Evolutionary conservation across 768 basidiomycete genomes (phyloP).

Genomic region (Pulveroboletus sp.): DNA sequence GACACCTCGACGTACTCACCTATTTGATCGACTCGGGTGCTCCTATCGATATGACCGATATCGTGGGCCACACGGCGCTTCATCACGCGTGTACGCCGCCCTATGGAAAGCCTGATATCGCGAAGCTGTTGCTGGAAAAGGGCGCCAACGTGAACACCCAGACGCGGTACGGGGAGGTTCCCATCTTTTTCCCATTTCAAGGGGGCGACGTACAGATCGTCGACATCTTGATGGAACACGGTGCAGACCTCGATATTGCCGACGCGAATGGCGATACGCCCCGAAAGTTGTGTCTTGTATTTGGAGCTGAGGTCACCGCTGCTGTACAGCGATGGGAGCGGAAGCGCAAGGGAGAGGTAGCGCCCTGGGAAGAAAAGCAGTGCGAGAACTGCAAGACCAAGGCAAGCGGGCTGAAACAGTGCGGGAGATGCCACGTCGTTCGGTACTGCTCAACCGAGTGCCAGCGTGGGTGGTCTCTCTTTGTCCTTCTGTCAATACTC

Average conservation of each 20-base stretch:
- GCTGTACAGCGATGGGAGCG: constrained; percentile 44
- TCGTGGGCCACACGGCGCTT: constrained; percentile 48
- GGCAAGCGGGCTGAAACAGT: constrained; percentile 37
- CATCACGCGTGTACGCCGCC: constrained; percentile 40
- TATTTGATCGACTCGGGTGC: constrained; percentile 42
- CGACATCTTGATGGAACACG: constrained; percentile 47
- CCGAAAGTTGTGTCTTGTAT: constrained; percentile 26
- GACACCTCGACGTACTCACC: constrained; percentile 36
- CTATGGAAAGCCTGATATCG: constrained; percentile 27
- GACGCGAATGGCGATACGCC: constrained; percentile 40
- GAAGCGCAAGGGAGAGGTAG: constrained; percentile 42
- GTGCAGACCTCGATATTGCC: constrained; percentile 40
- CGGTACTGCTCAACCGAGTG: constrained; percentile 54
- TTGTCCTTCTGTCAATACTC: no score
- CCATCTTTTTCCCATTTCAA: constrained; percentile 36
- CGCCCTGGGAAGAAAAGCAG: constrained; percentile 38
- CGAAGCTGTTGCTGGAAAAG: constrained; percentile 38
- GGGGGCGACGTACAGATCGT: constrained; percentile 33
- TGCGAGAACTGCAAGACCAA: constrained; percentile 40
- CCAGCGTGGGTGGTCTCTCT: constrained; percentile 40
- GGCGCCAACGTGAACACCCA: constrained; percentile 49
- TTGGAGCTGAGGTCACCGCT: constrained; percentile 45
- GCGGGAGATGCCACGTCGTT: constrained; percentile 41
- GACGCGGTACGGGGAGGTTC: constrained; percentile 46
- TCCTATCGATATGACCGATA: constrained; percentile 40